These are phyloP conservation scores for Macrophomina phaseolina DNA, from an alignment of 2,329 filamentous ascomycete species.

Conservation along the genomic window DNA sequence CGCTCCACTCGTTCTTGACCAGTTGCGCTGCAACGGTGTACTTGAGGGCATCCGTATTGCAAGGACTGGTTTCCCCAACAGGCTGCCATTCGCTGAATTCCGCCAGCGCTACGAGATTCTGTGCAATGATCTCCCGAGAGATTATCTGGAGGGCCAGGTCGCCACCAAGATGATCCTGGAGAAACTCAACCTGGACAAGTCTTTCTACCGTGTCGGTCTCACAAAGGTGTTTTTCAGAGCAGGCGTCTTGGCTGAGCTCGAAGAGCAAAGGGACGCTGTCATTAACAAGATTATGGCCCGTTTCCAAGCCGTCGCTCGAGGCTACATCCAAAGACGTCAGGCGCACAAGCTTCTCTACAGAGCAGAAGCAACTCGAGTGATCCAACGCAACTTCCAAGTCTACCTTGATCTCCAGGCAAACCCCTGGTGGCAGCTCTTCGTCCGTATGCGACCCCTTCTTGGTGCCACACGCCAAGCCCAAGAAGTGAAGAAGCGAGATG, in stretches of 20 bases:
- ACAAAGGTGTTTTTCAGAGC: constrained; percentile 99
- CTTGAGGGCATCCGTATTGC: constrained; percentile 98
- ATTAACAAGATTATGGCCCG: constrained; percentile 93
- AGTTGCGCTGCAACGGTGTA: constrained; percentile 98
- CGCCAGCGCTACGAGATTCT: constrained; percentile 95
- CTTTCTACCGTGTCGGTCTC: constrained; percentile 89
- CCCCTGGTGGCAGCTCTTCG: constrained; percentile 96
- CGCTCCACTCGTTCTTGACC: constrained; percentile 90
- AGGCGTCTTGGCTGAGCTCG: constrained; percentile 91
- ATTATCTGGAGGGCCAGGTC: constrained; percentile 87
- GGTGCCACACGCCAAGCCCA: constrained; percentile 89
- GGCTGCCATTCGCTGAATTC: constrained; percentile 91
- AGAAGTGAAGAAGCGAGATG: constrained; percentile 93
- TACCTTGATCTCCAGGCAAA: constrained; percentile 89
- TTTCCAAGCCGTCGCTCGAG: constrained; percentile 91
- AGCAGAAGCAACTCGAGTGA: constrained; percentile 90
- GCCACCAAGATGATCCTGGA: constrained; percentile 87
- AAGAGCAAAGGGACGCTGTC: constrained; percentile 91
- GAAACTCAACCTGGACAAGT: constrained; percentile 81
- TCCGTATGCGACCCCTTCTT: constrained; percentile 92
- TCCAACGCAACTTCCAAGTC: constrained; percentile 91
- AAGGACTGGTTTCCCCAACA: constrained; percentile 93
- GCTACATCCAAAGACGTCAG: constrained; percentile 84
- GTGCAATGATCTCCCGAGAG: constrained; percentile 82
- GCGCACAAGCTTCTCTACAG: constrained; percentile 94